Evolutionary conservation across 257 asterid genomes (phyloP), one percentile per base, ranked within the genome.

Genomic region (Linderniella brevidens): DNA sequence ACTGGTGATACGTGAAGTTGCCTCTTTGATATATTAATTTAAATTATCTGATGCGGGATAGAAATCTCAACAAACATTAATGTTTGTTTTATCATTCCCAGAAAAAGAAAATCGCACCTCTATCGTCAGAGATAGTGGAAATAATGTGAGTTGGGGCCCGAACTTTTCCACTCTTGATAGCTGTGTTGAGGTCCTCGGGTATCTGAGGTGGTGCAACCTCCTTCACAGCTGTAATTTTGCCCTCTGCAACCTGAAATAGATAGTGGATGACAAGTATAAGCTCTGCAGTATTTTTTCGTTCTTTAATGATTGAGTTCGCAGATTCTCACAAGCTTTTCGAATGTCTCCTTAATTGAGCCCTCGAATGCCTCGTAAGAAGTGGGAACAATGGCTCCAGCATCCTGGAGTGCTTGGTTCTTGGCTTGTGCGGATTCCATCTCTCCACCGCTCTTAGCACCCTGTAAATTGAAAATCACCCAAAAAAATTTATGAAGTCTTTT

Each of bases 381-480:
- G 46, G 99, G 99, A 58, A 90, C 99, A 52, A 66, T 78, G 55
- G 99, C 99, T 41, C 99, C 94, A 54, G 92, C 94, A 11, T 85
- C 96, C 68, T 62, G 69, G 50, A 90, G 93, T 55, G 99, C 96
- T 75, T 77, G 77, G 59, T 85, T 90, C 74, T 90, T 90, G 60
- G 83, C 99, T 77, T 90, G 99, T 19, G 99, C 99, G 48, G 99
- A 90, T 67, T 90, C 99, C 92, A 90, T 56, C 62, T 90, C 99
- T 41, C 93, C 94, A 49, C 99, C 99, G 72, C 99, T 90, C 72
- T 90, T 90, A 56, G 99, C 99, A 38, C 99, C 99, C 99, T 90
- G 32, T 2, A 25, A 67, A 46, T 9, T 2, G 32, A 25, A 25
- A 25, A 25, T 3, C 32, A 6, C 32, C 48, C 61, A 48, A 54